Evolutionary conservation across 2,329 filamentous ascomycete species (phyloP).

Genomic region (Fusarium tuaranense): DNA sequence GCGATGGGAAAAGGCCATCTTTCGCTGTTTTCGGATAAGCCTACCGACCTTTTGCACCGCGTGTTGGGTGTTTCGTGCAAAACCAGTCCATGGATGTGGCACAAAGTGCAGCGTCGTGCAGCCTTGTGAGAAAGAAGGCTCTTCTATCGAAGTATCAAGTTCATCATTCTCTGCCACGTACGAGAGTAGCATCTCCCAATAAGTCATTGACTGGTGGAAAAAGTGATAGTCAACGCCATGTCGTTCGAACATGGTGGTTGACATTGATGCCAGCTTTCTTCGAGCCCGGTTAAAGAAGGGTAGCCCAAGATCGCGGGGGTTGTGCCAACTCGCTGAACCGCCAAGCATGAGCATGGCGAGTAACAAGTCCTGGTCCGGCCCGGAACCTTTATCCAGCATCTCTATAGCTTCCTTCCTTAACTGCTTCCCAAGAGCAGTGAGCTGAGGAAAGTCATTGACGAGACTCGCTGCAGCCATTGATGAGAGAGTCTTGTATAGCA

Average conservation of each 20-base stretch:
- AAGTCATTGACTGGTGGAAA: slow-evolving; percentile 22
- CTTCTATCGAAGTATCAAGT: not conserved
- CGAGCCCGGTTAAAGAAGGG: slow-evolving; percentile 26
- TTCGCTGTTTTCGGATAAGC: slow-evolving; percentile 19
- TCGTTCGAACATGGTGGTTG: not conserved
- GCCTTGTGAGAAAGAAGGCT: not conserved
- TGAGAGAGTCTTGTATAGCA: slow-evolving; percentile 21
- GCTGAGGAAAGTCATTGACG: slow-evolving; percentile 11
- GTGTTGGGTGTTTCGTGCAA: slow-evolving; percentile 11
- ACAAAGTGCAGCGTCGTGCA: slow-evolving; percentile 11
- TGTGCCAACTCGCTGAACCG: slow-evolving; percentile 22
- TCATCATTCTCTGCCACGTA: slow-evolving; percentile 25
- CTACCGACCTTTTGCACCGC: slow-evolving; percentile 21
- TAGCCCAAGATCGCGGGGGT: slow-evolving; percentile 18
- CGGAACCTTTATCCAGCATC: slow-evolving; percentile 11
- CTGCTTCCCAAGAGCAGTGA: slow-evolving; percentile 18
- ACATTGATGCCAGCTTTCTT: slow-evolving; percentile 6
- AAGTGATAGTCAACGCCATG: slow-evolving; percentile 21
- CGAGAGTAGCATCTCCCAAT: slow-evolving; percentile 30
- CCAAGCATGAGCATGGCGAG: slow-evolving; percentile 32
- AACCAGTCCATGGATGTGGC: slow-evolving; percentile 29
- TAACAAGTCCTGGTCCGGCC: slow-evolving; percentile 15
- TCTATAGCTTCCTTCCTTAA: slow-evolving; percentile 14
- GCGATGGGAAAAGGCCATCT: slow-evolving; percentile 11
- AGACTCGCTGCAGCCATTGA: slow-evolving; percentile 30